Percentiles rank a stretch among this genome's conserved stretches.
Evolutionary conservation across 805 yeast species (phyloP).

Genomic region (Ogataea methanolica): DNA sequence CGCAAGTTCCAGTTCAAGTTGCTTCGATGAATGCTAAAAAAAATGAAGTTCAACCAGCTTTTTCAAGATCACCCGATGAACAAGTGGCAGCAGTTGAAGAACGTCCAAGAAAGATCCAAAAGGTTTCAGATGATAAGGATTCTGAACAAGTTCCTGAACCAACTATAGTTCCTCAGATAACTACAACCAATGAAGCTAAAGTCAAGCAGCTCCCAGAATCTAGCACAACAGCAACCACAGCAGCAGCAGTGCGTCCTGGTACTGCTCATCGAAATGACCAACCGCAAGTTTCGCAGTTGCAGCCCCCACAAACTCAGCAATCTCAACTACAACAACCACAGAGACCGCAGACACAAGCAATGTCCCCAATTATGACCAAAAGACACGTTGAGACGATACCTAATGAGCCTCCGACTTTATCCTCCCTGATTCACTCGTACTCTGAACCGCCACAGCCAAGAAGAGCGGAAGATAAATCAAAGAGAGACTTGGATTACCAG

Average conservation of each 20-base stretch:
- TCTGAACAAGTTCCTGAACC: too few relatives aligned
- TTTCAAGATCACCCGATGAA: too few relatives aligned
- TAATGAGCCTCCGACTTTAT: conserved; percentile 25
- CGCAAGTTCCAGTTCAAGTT: too few relatives aligned
- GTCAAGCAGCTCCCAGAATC: not conserved
- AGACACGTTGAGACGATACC: conserved; percentile 14
- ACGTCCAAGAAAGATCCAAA: too few relatives aligned
- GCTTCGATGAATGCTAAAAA: too few relatives aligned
- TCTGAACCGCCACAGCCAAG: conserved; percentile 17
- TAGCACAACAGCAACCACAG: conserved; percentile 5
- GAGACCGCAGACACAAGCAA: not conserved
- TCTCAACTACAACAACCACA: conserved; percentile 1
- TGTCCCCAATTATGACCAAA: conserved; percentile 4
- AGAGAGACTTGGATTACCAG: conserved; percentile 30
- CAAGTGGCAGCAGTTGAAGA: too few relatives aligned
- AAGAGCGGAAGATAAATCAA: conserved; percentile 26
- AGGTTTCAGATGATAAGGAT: too few relatives aligned
- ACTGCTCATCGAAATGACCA: not conserved
- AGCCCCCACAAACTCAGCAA: conserved; percentile 1
- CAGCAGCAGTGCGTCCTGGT: not conserved
- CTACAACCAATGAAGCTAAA: too few relatives aligned
- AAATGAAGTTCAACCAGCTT: too few relatives aligned
- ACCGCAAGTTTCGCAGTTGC: conserved; percentile 6
- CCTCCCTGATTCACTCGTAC: conserved; percentile 26
- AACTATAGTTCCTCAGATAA: too few relatives aligned